phyloP scores from a whole-genome alignment of 2,329 filamentous ascomycete species.

The Paraphaeosphaeria minitans region DNA sequence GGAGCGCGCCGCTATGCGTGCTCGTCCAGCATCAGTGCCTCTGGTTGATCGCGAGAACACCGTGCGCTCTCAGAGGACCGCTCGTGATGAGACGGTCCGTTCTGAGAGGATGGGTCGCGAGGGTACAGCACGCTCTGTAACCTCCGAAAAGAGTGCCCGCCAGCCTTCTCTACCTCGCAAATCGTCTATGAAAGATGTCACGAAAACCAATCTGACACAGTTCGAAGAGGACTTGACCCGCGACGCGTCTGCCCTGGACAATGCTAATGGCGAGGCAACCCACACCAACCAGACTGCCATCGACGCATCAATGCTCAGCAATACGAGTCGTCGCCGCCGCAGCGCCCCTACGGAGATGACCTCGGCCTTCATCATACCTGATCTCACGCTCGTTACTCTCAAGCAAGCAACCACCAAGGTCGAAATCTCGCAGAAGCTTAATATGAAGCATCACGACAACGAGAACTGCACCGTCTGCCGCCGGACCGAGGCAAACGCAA shows the following conservation, averaged over 20 bases:
- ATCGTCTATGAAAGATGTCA: slow-evolving; percentile 59
- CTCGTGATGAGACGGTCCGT: slow-evolving; percentile 43
- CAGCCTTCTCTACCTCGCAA: slow-evolving; percentile 55
- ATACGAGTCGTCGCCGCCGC: slow-evolving; percentile 56
- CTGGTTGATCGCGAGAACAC: slow-evolving; percentile 47
- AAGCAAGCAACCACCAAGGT: slow-evolving; percentile 29
- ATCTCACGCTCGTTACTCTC: slow-evolving; percentile 59
- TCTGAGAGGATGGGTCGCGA: slow-evolving; percentile 41
- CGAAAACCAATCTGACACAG: slow-evolving; percentile 34
- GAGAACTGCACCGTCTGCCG: slow-evolving; percentile 64
- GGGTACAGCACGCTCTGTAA: slow-evolving; percentile 46
- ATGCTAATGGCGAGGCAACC: slow-evolving; percentile 29
- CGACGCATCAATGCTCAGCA: slow-evolving; percentile 54
- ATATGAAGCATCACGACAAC: slow-evolving; percentile 55
- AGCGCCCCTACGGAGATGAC: slow-evolving; percentile 61
- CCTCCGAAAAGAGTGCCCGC: slow-evolving; percentile 46
- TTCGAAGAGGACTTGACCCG: slow-evolving; percentile 45
- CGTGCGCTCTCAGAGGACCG: slow-evolving; percentile 36
- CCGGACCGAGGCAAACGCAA: slow-evolving; percentile 45
- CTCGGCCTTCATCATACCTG: slow-evolving; percentile 67
- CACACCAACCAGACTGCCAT: slow-evolving; percentile 36
- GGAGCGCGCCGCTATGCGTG: slow-evolving; percentile 54
- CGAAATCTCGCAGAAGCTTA: slow-evolving; percentile 24
- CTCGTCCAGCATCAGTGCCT: slow-evolving; percentile 25
- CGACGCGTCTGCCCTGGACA: slow-evolving; percentile 34